phyloP scores from a whole-genome alignment of 2,329 filamentous ascomycete species.

The Penicillium sp. region DNA sequence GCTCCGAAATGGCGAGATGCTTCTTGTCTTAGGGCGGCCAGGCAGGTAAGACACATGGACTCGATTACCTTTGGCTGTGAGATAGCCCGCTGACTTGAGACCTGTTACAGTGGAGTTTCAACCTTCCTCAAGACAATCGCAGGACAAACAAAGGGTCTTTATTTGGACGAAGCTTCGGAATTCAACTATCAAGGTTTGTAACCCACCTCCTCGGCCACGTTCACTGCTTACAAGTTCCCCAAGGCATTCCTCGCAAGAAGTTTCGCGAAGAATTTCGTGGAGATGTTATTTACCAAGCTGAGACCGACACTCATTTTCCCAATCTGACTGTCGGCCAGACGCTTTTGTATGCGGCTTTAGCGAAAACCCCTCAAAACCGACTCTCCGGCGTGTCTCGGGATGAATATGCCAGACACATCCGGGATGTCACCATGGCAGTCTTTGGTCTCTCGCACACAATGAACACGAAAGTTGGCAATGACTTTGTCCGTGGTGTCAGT shows the following conservation, averaged over 20 bases:
- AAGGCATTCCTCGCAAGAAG: slow-evolving; percentile 40
- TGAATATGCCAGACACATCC: neutral
- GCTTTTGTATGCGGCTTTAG: slow-evolving; percentile 53
- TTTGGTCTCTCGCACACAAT: slow-evolving; percentile 44
- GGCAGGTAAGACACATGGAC: neutral
- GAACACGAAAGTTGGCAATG: slow-evolving; percentile 52
- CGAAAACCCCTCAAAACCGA: neutral
- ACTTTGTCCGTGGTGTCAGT: slow-evolving; percentile 61
- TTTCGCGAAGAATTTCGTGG: slow-evolving; percentile 37
- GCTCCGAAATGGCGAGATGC: neutral
- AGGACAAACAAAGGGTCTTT: neutral
- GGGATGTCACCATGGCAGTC: slow-evolving; percentile 41
- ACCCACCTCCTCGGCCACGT: neutral
- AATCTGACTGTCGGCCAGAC: slow-evolving; percentile 58
- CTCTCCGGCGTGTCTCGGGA: neutral
- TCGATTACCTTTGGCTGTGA: neutral
- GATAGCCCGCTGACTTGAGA: neutral
- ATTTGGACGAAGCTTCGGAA: neutral
- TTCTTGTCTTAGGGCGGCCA: neutral
- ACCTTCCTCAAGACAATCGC: neutral
- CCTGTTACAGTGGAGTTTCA: neutral
- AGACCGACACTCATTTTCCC: slow-evolving; percentile 53
- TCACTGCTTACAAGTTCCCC: neutral
- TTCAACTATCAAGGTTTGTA: neutral
- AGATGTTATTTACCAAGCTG: slow-evolving; percentile 36